Conservation (phyloP, 768 basidiomycete genomes). For the Tylopilus felleus region DNA sequence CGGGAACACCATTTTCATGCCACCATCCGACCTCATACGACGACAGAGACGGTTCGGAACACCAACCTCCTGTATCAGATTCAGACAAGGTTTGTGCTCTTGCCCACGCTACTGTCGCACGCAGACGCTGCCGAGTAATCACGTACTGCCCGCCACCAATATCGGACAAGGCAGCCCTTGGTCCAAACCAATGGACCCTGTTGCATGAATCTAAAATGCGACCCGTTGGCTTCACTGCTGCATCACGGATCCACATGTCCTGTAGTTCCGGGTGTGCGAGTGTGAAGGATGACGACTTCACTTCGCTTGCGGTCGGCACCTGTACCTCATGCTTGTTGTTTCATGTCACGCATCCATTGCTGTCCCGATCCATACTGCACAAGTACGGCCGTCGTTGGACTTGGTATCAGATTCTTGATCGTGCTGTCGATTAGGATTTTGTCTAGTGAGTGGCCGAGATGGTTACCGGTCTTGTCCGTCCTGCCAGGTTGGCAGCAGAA, state of each 20-base stretch:
- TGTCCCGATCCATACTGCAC: neutral
- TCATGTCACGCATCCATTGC: neutral
- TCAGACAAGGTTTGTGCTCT: too few species aligned
- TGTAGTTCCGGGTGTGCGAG: neutral
- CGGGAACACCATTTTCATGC: too few species aligned
- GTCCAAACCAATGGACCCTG: neutral
- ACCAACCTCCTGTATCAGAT: too few species aligned
- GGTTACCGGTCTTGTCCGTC: neutral
- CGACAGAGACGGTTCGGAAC: too few species aligned
- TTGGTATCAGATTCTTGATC: neutral
- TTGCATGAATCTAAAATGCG: neutral
- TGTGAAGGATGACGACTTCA: neutral
- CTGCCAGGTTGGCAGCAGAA: conserved; percentile 4
- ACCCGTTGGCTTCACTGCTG: neutral
- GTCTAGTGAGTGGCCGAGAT: conserved; percentile 7
- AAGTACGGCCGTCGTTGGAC: neutral
- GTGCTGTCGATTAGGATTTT: neutral
- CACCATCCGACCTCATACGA: too few species aligned
- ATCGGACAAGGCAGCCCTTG: too few species aligned
- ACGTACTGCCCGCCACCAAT: too few species aligned
- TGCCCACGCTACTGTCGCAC: too few species aligned
- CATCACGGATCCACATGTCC: neutral
- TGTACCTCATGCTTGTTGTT: neutral
- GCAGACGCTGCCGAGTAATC: too few species aligned
- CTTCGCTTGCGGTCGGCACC: neutral